Evolutionary conservation across 2,329 filamentous ascomycete genomes (phyloP), one percentile per base, ranked within the genome.

Genomic region (Fusarium brachygibbosum): DNA sequence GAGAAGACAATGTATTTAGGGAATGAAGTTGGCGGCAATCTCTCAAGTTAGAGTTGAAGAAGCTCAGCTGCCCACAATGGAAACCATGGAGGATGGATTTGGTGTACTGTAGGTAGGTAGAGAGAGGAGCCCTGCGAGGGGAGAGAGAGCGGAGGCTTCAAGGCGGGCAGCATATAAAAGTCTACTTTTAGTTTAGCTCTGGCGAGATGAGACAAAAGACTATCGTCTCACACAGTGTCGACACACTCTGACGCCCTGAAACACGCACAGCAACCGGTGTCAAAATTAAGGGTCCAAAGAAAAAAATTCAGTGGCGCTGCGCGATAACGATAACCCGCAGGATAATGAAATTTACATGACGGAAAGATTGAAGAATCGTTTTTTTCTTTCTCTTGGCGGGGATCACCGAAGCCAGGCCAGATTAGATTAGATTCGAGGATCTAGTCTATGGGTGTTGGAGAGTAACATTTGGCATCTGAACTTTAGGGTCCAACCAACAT

Each of bases 291-390:
- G 57, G 37, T 53, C 49, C 21, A 63, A 35, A 52, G 40, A 31
- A 32, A 23, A 64, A 68, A 58, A 61, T 58, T 70, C 61, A 75
- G 66, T 76, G 76, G 78, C 77, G 78, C 77, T 74, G 70, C 76
- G 78, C 77, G 77, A 80, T 79, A 80, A 79, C 75, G 78, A 79
- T 80, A 79, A 80, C 76, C 76, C 77, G 76, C 68, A 31, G 8
- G 32, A 41, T 32, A 17, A 31, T 40, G 32, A 55, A 46, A 38
- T 51, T 29, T 6, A n/a, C 19, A 29, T 19, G 23, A 51, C n/a
- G 31, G 13, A 19, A 51, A 40, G 23, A 38, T 16, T 17, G 21
- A 46, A 48, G 23, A 29, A 25, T 44, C 31, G 25, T 19, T 62
- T 32, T 21, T n/a, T 45, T 21, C 28, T 19, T n/a, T n/a, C 8